phyloP scores from a whole-genome alignment of 2,329 filamentous ascomycete genomes.

The Aaosphaeria pasadenensis region DNA sequence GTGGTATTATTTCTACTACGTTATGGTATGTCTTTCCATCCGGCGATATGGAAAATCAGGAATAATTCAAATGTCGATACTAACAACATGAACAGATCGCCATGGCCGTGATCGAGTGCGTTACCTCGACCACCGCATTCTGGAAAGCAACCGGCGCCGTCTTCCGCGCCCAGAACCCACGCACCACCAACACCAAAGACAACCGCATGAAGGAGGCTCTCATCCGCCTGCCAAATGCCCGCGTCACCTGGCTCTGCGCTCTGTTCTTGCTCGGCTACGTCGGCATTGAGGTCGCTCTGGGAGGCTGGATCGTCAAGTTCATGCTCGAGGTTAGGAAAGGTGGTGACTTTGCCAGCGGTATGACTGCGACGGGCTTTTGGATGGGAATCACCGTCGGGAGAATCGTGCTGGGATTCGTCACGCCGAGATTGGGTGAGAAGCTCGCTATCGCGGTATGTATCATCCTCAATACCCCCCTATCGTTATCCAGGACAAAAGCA shows the following conservation, averaged over 20 bases:
- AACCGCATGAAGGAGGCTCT: conserved; percentile 53
- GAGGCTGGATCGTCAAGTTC: conserved; percentile 82
- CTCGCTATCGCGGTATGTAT: conserved; percentile 43
- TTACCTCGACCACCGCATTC: conserved; percentile 55
- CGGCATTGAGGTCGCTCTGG: conserved; percentile 71
- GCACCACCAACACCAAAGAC: conserved; percentile 43
- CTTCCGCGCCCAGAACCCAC: conserved; percentile 53
- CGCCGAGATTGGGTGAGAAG: conserved; percentile 70
- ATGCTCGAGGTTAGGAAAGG: conserved; percentile 77
- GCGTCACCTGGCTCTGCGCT: conserved; percentile 70
- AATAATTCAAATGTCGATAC: neutral
- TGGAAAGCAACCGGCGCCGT: conserved; percentile 59
- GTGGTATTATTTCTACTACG: conserved; percentile 76
- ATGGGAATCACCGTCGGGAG: conserved; percentile 74
- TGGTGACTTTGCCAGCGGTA: conserved; percentile 66
- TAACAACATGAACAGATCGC: conserved; percentile 42
- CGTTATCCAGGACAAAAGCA: neutral
- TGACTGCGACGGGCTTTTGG: conserved; percentile 81
- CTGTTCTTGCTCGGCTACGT: conserved; percentile 77
- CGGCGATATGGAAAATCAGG: too few species aligned
- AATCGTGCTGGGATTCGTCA: conserved; percentile 72
- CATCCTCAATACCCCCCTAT: neutral
- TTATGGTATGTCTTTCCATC: conserved; percentile 62
- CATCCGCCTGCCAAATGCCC: conserved; percentile 41
- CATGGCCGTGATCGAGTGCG: conserved; percentile 55